phyloP scores from a whole-genome alignment of 169 alveolate species.

The Plasmodium cynomolgi region DNA sequence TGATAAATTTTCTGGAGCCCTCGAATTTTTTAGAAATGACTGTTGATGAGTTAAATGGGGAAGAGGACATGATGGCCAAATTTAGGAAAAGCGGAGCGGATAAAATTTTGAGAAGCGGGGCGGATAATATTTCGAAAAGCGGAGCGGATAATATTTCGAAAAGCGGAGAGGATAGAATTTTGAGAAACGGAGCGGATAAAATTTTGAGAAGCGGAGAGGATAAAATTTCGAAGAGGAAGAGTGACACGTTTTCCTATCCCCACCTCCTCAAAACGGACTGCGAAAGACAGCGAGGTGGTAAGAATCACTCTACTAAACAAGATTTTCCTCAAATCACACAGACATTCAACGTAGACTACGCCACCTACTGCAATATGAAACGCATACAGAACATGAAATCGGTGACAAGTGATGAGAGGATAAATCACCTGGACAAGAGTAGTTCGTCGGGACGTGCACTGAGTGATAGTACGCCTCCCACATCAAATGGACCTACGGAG shows the following conservation, averaged over 20 bases:
- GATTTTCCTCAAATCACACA: not conserved
- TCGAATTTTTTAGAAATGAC: conserved; percentile 4
- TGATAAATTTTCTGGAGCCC: conserved; percentile 4
- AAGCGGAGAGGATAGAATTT: not conserved
- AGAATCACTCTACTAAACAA: not conserved
- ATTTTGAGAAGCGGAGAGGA: not conserved
- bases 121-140: too few relatives aligned
- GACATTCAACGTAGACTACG: not conserved
- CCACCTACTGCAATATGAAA: conserved; percentile 17
- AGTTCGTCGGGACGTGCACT: not conserved
- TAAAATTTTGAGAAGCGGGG: not conserved
- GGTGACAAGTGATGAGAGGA: not conserved
- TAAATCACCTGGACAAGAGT: too few relatives aligned
- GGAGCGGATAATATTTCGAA: not conserved
- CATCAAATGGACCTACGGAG: not conserved
- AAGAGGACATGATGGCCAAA: not conserved
- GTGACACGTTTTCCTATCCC: not conserved
- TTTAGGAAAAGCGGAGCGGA: not conserved
- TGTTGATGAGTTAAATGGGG: conserved; percentile 14
- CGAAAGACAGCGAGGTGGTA: not conserved
- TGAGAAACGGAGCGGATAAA: not conserved
- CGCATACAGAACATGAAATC: conserved; percentile 1
- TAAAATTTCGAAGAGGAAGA: not conserved
- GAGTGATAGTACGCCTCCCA: not conserved
- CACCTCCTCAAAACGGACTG: not conserved